Evolutionary conservation across 805 yeast genomes (phyloP).

Genomic region (Metschnikowia cerradonensis): DNA sequence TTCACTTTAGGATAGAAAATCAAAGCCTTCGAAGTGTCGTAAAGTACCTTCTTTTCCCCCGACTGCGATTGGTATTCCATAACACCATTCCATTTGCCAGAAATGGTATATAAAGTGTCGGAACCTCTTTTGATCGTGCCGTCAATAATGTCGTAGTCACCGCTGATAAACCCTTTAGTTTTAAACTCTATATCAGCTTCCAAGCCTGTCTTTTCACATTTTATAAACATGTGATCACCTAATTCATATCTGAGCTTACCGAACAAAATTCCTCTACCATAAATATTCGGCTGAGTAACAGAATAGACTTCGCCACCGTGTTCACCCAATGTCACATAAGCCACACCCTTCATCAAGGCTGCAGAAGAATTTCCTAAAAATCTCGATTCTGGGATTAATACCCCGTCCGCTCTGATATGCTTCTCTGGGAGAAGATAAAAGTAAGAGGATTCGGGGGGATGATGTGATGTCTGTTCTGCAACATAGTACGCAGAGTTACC

Average conservation of each 20-base stretch:
- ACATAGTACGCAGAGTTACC: conserved; percentile 72
- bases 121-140: conserved; percentile 53
- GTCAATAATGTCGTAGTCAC: conserved; percentile 84
- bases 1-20: conserved; percentile 67
- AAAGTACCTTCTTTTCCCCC: conserved; percentile 41
- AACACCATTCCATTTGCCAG: conserved; percentile 92
- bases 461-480: conserved; percentile 95
- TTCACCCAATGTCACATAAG: conserved; percentile 65
- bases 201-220: conserved; percentile 54
- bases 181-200: conserved; percentile 88
- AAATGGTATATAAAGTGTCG: conserved; percentile 57
- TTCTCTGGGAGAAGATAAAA: conserved; percentile 81
- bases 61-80: conserved; percentile 60
- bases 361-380: conserved; percentile 96
- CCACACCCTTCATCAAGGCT: conserved; percentile 92
- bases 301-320: conserved; percentile 65
- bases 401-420: conserved; percentile 83
- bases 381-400: conserved; percentile 78
- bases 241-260: conserved; percentile 87
- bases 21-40: conserved; percentile 45
- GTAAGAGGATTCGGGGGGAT: conserved; percentile 96
- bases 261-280: conserved; percentile 87
- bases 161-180: conserved; percentile 90
- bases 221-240: conserved; percentile 85
- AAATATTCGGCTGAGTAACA: conserved; percentile 92